phyloP scores from a whole-genome alignment of 768 basidiomycete species.

The Macrolepiota fuliginosa region DNA sequence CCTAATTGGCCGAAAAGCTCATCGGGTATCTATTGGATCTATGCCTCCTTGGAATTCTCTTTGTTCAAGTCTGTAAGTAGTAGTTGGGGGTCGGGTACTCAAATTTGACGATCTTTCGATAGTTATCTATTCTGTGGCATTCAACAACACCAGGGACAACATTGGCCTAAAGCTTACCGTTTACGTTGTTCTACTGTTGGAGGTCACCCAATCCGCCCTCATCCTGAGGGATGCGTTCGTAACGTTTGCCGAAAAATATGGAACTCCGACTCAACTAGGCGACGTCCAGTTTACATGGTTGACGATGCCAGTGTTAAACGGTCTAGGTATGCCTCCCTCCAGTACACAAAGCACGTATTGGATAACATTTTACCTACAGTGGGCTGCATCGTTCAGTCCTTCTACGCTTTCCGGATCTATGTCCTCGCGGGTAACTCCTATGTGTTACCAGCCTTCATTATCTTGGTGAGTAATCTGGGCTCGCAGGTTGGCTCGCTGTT shows the following conservation, averaged over 20 bases:
- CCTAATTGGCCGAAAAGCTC: constrained; percentile 14
- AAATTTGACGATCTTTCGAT: neutral
- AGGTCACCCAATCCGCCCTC: constrained; percentile 27
- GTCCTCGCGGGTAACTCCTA: neutral
- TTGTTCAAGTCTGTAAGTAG: constrained; percentile 33
- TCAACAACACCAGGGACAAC: constrained; percentile 26
- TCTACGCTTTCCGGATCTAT: constrained; percentile 7
- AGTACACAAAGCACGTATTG: neutral
- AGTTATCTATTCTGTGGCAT: constrained; percentile 31
- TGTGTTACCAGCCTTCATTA: constrained; percentile 1
- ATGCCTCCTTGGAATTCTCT: constrained; percentile 27
- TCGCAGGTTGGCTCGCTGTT: neutral
- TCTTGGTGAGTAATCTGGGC: neutral
- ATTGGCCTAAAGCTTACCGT: constrained; percentile 25
- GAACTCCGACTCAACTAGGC: constrained; percentile 20
- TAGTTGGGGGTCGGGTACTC: too few species aligned
- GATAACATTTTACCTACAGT: neutral
- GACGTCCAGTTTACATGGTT: constrained; percentile 21
- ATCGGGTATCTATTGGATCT: constrained; percentile 26
- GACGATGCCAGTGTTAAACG: constrained; percentile 27
- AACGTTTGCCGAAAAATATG: constrained; percentile 25
- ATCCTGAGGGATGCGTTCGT: constrained; percentile 22
- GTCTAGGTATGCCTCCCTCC: constrained; percentile 18
- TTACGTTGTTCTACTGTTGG: constrained; percentile 24
- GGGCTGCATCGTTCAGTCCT: constrained; percentile 3